Evolutionary conservation across 768 basidiomycete genomes (phyloP), one percentile per base, ranked within the genome.

Genomic region (Serpula lacrymans): DNA sequence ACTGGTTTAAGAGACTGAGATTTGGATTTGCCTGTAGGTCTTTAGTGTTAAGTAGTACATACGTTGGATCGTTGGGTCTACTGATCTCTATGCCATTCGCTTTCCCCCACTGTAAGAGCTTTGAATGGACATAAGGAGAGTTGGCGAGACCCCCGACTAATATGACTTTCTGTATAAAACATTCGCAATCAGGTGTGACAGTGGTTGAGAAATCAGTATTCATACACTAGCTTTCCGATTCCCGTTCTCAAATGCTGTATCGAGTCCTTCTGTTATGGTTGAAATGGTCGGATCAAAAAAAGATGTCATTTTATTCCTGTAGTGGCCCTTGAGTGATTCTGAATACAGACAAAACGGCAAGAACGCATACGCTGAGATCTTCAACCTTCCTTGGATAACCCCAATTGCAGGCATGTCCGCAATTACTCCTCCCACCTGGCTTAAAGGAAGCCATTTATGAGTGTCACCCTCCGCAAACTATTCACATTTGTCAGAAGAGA

Each of bases 91-190:
- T 50, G 2, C 46, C 45, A 8, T 34, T 27, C 5, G 48, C 39
- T n/a, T 46, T 33, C 20, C 46, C 52, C 55, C 57, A 57, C 18
- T 41, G 42, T 17, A 39, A 34, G 3, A 62, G 44, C 29, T 55
- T 42, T 6, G 53, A 49, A 31, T 46, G 58, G 2, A 62, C 47
- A 29, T 60, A 58, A 2, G 52, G 48, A 3, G 57, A 58, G 33
- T 53, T 56, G 1, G 60, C 57, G 16, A 62, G 50, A 1, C 60
- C 60, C 4, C 60, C 58, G 5, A 60, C 58, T 10, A 62, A 42
- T 13, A 62, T 53, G 5, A 59, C 48, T 51, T 60, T 56, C 57
- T 60, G 32, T 34, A 18, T 10, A 18, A 11, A 11, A 17, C 10
- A 37, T 18, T 8, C 14, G 14, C 7, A 17, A 10, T 14, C 27